A percentile compares a stretch with the other conserved stretches of the same genome.
Conservation (phyloP, 2,329 filamentous ascomycete species). For the Pseudogymnoascus destructans region DNA sequence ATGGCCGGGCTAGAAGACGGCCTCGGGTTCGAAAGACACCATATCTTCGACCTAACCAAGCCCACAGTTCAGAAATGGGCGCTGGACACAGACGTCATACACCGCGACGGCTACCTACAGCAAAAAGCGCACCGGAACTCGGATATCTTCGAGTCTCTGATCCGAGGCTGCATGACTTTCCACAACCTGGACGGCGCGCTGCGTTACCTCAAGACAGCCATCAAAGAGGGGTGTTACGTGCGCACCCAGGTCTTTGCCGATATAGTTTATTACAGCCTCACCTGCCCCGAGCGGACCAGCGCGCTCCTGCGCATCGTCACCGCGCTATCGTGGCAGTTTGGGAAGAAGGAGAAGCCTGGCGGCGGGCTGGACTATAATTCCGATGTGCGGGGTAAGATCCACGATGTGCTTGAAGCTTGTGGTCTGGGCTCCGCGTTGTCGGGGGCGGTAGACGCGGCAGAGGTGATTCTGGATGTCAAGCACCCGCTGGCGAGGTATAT, state of each 20-base stretch:
- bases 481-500: background rate
- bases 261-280: constrained; percentile 17
- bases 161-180: constrained; percentile 19
- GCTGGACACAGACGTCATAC: constrained; percentile 15
- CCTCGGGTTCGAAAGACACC: constrained; percentile 15
- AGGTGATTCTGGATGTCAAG: background rate
- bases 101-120: constrained; percentile 13
- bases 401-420: background rate
- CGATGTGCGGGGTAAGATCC: background rate
- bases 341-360: background rate
- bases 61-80: constrained; percentile 19
- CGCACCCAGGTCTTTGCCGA: constrained; percentile 16
- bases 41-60: constrained; percentile 7
- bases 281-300: background rate
- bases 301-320: background rate
- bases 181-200: constrained; percentile 16
- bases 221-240: constrained; percentile 20
- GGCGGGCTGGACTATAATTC: background rate
- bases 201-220: constrained; percentile 18
- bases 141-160: constrained; percentile 22
- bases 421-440: background rate
- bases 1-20: constrained; percentile 20
- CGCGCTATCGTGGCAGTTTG: background rate
- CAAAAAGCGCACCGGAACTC: constrained; percentile 20
- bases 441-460: background rate